Percentiles rank a stretch among this genome's conserved stretches.
phyloP scores from a whole-genome alignment of 176 grass and related monocot species.

The Tuctoria greenei region DNA sequence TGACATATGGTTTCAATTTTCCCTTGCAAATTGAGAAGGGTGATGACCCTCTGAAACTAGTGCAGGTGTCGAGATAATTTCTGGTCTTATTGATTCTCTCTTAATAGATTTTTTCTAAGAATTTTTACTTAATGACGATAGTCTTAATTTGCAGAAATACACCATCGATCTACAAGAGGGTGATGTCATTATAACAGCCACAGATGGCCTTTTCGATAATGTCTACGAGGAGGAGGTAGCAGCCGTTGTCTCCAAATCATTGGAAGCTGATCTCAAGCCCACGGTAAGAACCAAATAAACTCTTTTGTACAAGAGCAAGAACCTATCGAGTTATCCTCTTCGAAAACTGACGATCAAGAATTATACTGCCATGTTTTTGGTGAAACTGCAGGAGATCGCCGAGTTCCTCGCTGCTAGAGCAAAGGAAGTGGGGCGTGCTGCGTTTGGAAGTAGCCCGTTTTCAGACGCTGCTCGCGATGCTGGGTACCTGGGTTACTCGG shows the following conservation, averaged over 20 bases:
- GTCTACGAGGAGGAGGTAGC: slow-evolving; percentile 80
- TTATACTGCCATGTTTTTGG: not conserved
- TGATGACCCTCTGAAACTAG: slow-evolving; percentile 71
- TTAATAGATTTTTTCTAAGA: not conserved
- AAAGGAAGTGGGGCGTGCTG: slow-evolving; percentile 67
- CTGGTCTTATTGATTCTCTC: slow-evolving; percentile 5
- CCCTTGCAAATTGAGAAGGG: slow-evolving; percentile 96
- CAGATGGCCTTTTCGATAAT: slow-evolving; percentile 92
- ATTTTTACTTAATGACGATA: not conserved
- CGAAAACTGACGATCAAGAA: not conserved
- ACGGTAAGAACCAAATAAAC: slow-evolving; percentile 37
- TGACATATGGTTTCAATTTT: slow-evolving; percentile 99
- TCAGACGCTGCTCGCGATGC: slow-evolving; percentile 62
- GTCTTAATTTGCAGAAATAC: slow-evolving; percentile 53
- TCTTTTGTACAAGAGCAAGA: not conserved
- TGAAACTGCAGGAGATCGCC: slow-evolving; percentile 63
- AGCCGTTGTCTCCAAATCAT: slow-evolving; percentile 63
- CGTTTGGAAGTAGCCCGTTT: slow-evolving; percentile 71
- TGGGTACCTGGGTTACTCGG: slow-evolving; percentile 71
- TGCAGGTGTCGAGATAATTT: slow-evolving; percentile 54
- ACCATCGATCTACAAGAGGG: slow-evolving; percentile 63
- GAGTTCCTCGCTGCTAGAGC: slow-evolving; percentile 58
- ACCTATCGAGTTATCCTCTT: not conserved
- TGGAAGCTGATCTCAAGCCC: slow-evolving; percentile 52
- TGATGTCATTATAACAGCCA: slow-evolving; percentile 80